Conservation (phyloP, 345 rosid genomes). For the Murraya paniculata region DNA sequence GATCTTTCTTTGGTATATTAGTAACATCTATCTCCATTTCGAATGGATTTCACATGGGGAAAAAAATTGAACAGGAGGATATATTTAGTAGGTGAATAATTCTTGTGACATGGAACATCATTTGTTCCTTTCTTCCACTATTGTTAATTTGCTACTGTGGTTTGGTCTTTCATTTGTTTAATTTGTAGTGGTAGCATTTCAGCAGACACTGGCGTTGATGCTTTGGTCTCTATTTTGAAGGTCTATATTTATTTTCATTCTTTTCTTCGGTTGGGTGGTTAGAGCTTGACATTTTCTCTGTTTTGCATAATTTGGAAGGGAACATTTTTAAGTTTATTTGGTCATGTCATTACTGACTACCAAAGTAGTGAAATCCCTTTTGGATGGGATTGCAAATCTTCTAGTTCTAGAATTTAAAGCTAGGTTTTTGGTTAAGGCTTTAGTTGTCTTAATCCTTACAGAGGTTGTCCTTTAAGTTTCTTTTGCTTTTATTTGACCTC, state of each 20-base stretch:
- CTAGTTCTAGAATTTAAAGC: neutral
- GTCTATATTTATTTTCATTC: too few relatives aligned
- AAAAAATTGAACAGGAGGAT: neutral
- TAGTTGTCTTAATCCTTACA: neutral
- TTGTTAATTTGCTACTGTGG: neutral
- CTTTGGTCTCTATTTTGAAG: neutral
- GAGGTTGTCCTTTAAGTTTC: neutral
- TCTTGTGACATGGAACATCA: neutral
- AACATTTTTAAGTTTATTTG: neutral
- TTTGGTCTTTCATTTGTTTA: neutral
- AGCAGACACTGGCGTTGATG: neutral
- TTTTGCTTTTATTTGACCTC: neutral
- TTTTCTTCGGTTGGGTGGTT: neutral
- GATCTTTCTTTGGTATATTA: neutral
- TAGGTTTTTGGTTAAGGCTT: neutral
- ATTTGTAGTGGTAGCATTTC: neutral
- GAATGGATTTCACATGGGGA: neutral
- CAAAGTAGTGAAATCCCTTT: neutral
- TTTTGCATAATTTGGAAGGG: neutral
- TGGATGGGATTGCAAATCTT: neutral
- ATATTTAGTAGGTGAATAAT: neutral
- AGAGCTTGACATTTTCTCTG: neutral
- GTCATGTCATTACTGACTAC: neutral
- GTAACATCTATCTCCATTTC: neutral
- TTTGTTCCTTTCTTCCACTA: neutral